phyloP scores from a whole-genome alignment of 495 filamentous ascomycete species.

The Neurospora terricola region DNA sequence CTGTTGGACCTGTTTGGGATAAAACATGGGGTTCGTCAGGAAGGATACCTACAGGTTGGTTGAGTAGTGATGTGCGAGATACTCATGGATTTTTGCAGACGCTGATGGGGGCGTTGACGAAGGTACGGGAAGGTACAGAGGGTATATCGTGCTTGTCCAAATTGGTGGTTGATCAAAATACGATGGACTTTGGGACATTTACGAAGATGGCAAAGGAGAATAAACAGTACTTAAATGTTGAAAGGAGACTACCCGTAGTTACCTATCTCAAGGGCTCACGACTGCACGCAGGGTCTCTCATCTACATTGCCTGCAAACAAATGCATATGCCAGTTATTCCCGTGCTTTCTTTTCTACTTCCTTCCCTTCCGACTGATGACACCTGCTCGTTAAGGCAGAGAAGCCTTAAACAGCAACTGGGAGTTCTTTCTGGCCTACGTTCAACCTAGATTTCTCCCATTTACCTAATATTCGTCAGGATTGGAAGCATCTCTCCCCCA shows the following conservation, averaged over 20 bases:
- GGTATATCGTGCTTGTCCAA: background rate
- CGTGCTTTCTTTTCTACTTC: background rate
- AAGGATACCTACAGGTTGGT: background rate
- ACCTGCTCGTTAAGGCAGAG: background rate
- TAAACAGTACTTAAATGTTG: background rate
- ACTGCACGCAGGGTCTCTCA: background rate
- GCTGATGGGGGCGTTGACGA: background rate
- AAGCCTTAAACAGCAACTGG: background rate
- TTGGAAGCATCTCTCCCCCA: background rate
- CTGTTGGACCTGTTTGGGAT: background rate
- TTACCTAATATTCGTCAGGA: background rate
- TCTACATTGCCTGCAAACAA: background rate
- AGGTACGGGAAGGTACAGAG: background rate
- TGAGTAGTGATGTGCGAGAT: background rate
- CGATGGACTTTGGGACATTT: background rate
- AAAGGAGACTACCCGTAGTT: background rate
- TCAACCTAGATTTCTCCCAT: background rate
- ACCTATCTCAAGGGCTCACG: background rate
- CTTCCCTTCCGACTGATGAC: background rate
- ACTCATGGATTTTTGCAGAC: background rate
- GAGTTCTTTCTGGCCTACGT: background rate
- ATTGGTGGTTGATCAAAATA: background rate
- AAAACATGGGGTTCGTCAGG: background rate
- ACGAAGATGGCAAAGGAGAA: background rate
- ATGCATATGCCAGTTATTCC: background rate